Evolutionary conservation across 1,139 yeast species (phyloP), one percentile per base, ranked within the genome.

Genomic region (Yamadazyma mexicana): DNA sequence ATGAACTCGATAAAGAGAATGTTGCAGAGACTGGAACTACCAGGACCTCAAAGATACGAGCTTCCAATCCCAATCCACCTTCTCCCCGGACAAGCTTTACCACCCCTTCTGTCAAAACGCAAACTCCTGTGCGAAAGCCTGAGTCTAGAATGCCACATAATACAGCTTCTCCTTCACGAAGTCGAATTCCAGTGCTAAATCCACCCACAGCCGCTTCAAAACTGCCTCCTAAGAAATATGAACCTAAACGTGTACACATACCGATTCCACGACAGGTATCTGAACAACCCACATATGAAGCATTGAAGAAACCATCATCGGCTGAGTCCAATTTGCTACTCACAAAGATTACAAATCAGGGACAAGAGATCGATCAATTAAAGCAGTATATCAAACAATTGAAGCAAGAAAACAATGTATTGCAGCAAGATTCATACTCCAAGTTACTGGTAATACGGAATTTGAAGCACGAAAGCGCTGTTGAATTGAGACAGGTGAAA

Each of bases 351-450:
- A 28, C 25, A 18, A 31, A 15, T 20, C 48, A 44, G 26, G 27
- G 35, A 6, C 32, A 30, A 3, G 44, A 44, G 25, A 44, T 44
- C 10, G 36, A 29, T 14, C 38, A 32, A 7, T 26, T 44, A 11
- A 44, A 42, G 26, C 31, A 31, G 17, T 17, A 26, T n/a, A 38
- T 44, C n/a, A 34, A 33, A n/a, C 42, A 35, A 11, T 31, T 44
- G 30, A 44, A 42, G 27, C 33, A 30, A 7, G 42, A 44, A 20
- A 44, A 44, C 31, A 38, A 31, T 15, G 14, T 17, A 5, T 39
- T 44, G 5, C 45, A 44, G 35, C 45, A 44, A 27, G 44, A 44
- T 4, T 38, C 34, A 15, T 44, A 44, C 22, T 15, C 34, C 23
- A 39, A 37, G 24, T 17, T 39, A 10, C 44, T 39, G 17, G 30